Conservation (phyloP, 1,284 basidiomycete genomes). For the Sporisorium scitamineum region DNA sequence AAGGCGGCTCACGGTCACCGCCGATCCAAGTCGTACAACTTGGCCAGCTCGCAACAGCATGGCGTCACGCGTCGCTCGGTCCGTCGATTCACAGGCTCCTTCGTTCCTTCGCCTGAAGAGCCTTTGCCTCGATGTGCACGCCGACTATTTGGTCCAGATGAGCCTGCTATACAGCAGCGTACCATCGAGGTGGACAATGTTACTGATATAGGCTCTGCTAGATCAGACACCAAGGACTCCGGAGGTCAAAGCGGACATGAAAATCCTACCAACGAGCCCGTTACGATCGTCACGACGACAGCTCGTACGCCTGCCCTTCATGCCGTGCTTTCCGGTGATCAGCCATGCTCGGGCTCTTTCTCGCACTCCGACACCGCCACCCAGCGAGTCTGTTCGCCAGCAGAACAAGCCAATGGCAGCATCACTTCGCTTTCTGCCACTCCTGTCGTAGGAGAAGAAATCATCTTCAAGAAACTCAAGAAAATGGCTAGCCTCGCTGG, state of each 20-base stretch:
- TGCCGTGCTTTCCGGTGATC: slow-evolving; percentile 12
- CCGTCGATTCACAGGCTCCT: slow-evolving; percentile 31
- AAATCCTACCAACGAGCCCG: background rate
- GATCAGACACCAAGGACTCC: slow-evolving; percentile 34
- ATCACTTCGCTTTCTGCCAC: background rate
- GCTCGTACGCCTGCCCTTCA: slow-evolving; percentile 17
- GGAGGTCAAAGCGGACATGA: slow-evolving; percentile 1
- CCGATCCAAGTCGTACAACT: slow-evolving; percentile 36
- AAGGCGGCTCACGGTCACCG: slow-evolving; percentile 31
- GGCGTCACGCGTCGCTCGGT: background rate
- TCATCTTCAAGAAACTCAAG: slow-evolving; percentile 31
- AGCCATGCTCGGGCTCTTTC: background rate
- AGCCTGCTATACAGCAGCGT: background rate
- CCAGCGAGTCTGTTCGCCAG: background rate
- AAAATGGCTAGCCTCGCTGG: slow-evolving; percentile 38
- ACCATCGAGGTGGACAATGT: slow-evolving; percentile 1
- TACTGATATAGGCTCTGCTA: slow-evolving; percentile 28
- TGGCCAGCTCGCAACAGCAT: slow-evolving; percentile 4
- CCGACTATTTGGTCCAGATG: slow-evolving; percentile 17
- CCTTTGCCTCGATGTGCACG: slow-evolving; percentile 27
- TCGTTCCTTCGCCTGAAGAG: slow-evolving; percentile 11
- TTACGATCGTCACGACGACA: background rate
- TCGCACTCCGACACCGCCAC: background rate
- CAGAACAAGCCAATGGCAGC: background rate
- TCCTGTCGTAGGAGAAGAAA: slow-evolving; percentile 14